Evolutionary conservation across 352 stramenopile genomes (phyloP).

Genomic region (Pythium aristosporum): DNA sequence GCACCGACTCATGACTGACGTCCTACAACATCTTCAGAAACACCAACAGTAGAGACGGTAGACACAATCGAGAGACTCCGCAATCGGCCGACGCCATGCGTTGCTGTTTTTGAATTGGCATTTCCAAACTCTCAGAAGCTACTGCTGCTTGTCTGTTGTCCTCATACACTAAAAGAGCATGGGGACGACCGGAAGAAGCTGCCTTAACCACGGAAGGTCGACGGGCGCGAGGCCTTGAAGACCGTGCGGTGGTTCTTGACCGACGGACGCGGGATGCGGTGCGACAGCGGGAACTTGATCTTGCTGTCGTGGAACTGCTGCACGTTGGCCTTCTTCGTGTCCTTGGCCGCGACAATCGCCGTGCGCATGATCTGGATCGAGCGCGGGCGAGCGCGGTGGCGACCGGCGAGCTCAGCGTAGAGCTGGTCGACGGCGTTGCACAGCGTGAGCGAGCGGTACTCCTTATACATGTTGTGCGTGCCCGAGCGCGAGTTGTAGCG

Average conservation of each 20-base stretch:
- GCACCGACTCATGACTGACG: not conserved
- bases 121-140: constrained; percentile 4
- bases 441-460: constrained; percentile 98
- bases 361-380: constrained; percentile 99
- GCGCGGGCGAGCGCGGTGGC: constrained; percentile 95
- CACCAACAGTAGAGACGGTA: not conserved
- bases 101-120: constrained; percentile 11
- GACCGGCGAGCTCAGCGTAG: constrained; percentile 98
- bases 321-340: constrained; percentile 95
- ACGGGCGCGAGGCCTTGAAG: constrained; percentile 96
- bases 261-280: constrained; percentile 92
- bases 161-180: not conserved
- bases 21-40: not conserved
- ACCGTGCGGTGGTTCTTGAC: constrained; percentile 95
- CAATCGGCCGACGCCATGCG: constrained; percentile 25
- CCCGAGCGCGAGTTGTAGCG: constrained; percentile 99
- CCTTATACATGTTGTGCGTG: constrained; percentile 99
- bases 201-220: constrained; percentile 97
- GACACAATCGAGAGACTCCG: constrained; percentile 18
- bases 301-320: constrained; percentile 97
- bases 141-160: not conserved
- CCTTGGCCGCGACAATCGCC: constrained; percentile 92
- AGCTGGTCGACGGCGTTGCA: constrained; percentile 98
- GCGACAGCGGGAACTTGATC: constrained; percentile 98
- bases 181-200: constrained; percentile 2